A percentile compares a stretch with the other conserved stretches of the same genome.
phyloP scores from a whole-genome alignment of 768 basidiomycete species.

The Pulveroboletus sp. region DNA sequence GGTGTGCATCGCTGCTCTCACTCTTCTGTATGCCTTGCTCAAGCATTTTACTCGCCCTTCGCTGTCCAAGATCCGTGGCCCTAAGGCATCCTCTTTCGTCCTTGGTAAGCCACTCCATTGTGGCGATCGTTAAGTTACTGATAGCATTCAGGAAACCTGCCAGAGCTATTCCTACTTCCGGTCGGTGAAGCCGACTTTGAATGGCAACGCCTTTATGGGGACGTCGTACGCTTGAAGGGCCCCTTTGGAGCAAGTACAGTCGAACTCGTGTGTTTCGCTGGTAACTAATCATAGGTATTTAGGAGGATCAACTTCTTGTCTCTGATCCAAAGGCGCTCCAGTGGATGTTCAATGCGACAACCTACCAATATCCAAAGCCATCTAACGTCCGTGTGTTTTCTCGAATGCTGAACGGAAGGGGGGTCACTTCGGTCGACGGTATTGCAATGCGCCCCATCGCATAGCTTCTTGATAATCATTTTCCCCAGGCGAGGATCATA shows the following conservation, averaged over 20 bases:
- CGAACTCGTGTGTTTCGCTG: too few species aligned
- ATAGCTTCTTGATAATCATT: slow-evolving; percentile 15
- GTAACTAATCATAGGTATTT: too few species aligned
- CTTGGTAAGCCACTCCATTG: slow-evolving; percentile 3
- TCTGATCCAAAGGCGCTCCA: slow-evolving; percentile 45
- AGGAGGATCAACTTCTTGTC: slow-evolving; percentile 45
- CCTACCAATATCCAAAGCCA: slow-evolving; percentile 41
- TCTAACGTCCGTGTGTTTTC: slow-evolving; percentile 20
- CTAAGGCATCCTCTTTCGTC: slow-evolving; percentile 21
- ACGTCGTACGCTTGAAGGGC: too few species aligned
- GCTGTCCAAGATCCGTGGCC: slow-evolving; percentile 17
- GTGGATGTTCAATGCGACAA: slow-evolving; percentile 39
- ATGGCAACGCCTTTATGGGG: too few species aligned
- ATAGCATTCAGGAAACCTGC: too few species aligned
- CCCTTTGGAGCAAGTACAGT: too few species aligned
- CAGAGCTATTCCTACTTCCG: too few species aligned
- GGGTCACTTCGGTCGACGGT: slow-evolving; percentile 43
- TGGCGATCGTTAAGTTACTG: too few species aligned
- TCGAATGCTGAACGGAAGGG: slow-evolving; percentile 26
- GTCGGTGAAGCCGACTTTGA: too few species aligned
- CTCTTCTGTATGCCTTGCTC: background rate
- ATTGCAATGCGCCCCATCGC: background rate
- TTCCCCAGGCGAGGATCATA: slow-evolving; percentile 42
- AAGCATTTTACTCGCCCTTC: slow-evolving; percentile 2
- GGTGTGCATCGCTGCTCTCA: slow-evolving; percentile 5